These are phyloP conservation scores for Aspergillus novoparasiticus DNA, from an alignment of 2,329 filamentous ascomycete genomes.

Conservation along the genomic window DNA sequence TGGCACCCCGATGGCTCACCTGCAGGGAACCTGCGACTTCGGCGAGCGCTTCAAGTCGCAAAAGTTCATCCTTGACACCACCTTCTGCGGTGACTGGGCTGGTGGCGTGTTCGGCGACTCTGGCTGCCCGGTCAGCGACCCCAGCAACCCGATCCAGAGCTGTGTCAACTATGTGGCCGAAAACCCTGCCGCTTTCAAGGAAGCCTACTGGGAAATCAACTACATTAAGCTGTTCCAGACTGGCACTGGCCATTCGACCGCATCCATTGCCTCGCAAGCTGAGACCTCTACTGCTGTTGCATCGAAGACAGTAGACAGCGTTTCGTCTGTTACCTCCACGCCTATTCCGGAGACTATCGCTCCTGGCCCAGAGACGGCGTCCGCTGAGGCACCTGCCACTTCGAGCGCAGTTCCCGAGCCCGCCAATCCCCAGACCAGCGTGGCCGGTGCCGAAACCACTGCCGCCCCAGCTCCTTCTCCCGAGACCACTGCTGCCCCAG, in stretches of 20 bases:
- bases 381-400: not conserved
- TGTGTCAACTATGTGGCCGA: constrained; percentile 73
- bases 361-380: not conserved
- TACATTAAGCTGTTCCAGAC: constrained; percentile 65
- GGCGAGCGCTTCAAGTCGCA: constrained; percentile 44
- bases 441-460: constrained; percentile 1
- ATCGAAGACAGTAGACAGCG: not conserved
- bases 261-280: not conserved
- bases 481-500: constrained; percentile 1
- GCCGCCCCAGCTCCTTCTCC: constrained; percentile 6
- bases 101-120: constrained; percentile 52
- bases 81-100: constrained; percentile 61
- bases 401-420: constrained; percentile 1
- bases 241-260: constrained; percentile 18
- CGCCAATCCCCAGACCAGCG: not conserved
- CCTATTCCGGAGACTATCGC: not conserved
- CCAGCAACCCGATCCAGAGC: constrained; percentile 62
- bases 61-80: constrained; percentile 53
- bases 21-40: constrained; percentile 46
- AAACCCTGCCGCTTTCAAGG: constrained; percentile 69
- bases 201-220: constrained; percentile 80
- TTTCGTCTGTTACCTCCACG: not conserved
- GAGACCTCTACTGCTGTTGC: constrained; percentile 3
- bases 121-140: constrained; percentile 58
- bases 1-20: constrained; percentile 49